phyloP scores from a whole-genome alignment of 495 filamentous ascomycete species.

The Tuber umbilicatum region DNA sequence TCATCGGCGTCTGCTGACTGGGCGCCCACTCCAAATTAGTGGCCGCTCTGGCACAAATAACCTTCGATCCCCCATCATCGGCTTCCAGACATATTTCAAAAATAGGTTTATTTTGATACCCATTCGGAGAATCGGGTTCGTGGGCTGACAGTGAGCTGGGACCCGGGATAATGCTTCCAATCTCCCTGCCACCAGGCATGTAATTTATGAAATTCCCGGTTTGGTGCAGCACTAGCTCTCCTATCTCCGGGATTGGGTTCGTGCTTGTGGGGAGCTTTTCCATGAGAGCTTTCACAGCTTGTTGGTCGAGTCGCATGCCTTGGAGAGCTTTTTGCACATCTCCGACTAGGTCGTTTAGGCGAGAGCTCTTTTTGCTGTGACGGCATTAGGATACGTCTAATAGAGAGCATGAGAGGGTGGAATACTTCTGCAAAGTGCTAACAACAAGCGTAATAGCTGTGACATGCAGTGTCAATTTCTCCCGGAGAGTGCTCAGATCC shows the following conservation, averaged over 20 bases:
- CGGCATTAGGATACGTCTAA: background rate
- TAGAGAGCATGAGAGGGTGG: background rate
- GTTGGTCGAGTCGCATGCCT: background rate
- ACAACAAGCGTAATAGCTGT: background rate
- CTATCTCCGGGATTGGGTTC: slow-evolving; percentile 1
- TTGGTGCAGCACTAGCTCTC: background rate
- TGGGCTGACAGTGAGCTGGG: background rate
- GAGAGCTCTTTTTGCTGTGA: background rate
- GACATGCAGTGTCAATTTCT: background rate
- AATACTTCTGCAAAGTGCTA: slow-evolving; percentile 5
- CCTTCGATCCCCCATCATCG: background rate
- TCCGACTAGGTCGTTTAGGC: background rate
- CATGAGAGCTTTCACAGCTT: background rate
- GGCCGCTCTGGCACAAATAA: slow-evolving; percentile 2
- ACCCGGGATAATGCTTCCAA: background rate
- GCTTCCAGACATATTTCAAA: slow-evolving; percentile 4
- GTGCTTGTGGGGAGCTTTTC: background rate
- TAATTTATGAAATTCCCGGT: background rate
- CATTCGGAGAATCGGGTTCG: background rate
- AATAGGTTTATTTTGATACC: background rate
- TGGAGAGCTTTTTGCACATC: background rate
- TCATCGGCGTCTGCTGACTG: background rate
- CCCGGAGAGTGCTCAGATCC: background rate
- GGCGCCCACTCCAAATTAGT: background rate
- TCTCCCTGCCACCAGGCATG: background rate